A percentile compares a stretch with the other conserved stretches of the same genome.
These are phyloP conservation scores for Rhizophagus prolifer DNA, from an alignment of 192 early-diverging fungal genomes.

Conservation along the genomic window DNA sequence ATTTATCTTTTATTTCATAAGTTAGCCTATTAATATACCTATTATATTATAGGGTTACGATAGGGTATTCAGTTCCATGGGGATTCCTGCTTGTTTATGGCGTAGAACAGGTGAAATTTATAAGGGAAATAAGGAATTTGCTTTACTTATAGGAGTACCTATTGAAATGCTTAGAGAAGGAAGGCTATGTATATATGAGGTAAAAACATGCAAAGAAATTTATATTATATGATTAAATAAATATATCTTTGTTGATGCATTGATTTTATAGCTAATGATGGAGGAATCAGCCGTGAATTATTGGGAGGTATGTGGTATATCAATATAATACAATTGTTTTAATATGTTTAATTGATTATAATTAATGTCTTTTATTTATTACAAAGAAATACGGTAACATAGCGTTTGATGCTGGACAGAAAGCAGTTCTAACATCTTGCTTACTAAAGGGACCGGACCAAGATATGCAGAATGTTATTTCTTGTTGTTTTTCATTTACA, in stretches of 20 bases:
- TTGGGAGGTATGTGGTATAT: conserved; percentile 71
- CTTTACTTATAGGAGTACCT: conserved; percentile 78
- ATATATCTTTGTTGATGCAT: conserved; percentile 33
- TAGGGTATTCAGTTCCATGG: conserved; percentile 91
- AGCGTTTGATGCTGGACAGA: conserved; percentile 94
- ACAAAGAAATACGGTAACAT: conserved; percentile 91
- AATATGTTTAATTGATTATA: neutral
- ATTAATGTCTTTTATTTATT: neutral
- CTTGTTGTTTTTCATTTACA: conserved; percentile 95
- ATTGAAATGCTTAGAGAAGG: conserved; percentile 80
- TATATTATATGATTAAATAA: neutral
- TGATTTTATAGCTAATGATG: conserved; percentile 75
- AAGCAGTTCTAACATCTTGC: conserved; percentile 93
- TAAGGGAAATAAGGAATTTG: conserved; percentile 95
- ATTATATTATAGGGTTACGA: conserved; percentile 77
- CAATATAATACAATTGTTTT: neutral
- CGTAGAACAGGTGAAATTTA: conserved; percentile 95
- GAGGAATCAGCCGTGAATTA: conserved; percentile 96
- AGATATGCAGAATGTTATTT: conserved; percentile 52
- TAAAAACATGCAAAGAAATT: neutral
- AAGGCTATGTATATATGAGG: conserved; percentile 49
- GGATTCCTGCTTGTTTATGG: conserved; percentile 95
- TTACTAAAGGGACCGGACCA: conserved; percentile 66
- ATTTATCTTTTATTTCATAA: neutral
- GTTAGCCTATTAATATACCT: neutral